Conservation (phyloP, 768 basidiomycete species). For the Rhodocollybia butyracea region DNA sequence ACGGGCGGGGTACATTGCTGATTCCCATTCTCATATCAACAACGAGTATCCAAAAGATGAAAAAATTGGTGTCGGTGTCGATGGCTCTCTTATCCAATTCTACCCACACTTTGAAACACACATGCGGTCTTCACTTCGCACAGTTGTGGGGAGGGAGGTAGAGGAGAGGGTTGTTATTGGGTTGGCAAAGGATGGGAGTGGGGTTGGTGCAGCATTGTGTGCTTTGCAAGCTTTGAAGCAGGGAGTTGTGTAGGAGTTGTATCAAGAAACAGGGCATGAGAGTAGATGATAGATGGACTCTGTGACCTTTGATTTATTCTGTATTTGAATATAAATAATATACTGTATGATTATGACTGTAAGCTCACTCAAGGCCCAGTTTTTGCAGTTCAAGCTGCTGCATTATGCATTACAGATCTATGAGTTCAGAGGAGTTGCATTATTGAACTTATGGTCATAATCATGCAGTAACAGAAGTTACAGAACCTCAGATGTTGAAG, state of each 20-base stretch:
- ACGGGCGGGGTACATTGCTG: slow-evolving; percentile 47
- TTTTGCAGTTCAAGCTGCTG: too few species aligned
- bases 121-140: slow-evolving; percentile 70
- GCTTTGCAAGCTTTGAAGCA: slow-evolving; percentile 78
- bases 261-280: background rate
- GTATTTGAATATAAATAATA: too few species aligned
- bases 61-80: slow-evolving; percentile 80
- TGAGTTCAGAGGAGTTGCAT: too few species aligned
- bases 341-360: too few species aligned
- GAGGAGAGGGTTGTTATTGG: slow-evolving; percentile 84
- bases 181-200: slow-evolving; percentile 95
- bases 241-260: background rate
- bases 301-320: too few species aligned
- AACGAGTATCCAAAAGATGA: slow-evolving; percentile 29
- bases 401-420: too few species aligned
- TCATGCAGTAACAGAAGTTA: too few species aligned
- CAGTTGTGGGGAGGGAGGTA: slow-evolving; percentile 74
- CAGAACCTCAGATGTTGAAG: too few species aligned
- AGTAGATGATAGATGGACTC: too few species aligned
- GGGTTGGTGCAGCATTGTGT: slow-evolving; percentile 91
- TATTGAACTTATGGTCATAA: too few species aligned
- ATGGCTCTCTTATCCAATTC: slow-evolving; percentile 91
- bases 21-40: slow-evolving; percentile 28
- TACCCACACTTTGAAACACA: slow-evolving; percentile 83
- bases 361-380: too few species aligned